These are phyloP conservation scores for Erodium chrysanthum DNA, from an alignment of 441 rosid species.

Conservation along the genomic window DNA sequence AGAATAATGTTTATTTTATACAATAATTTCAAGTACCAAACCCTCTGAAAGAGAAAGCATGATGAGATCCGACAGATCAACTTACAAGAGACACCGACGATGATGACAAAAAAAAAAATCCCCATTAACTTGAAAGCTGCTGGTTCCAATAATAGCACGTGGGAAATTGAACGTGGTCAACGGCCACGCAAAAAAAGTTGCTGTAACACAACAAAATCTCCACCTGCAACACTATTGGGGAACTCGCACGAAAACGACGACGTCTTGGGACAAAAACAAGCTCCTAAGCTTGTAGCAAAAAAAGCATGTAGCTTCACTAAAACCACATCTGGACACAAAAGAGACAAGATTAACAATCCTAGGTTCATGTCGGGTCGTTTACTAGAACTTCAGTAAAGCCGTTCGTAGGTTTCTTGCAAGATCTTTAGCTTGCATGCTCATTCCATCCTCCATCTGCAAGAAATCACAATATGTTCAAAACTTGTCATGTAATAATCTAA, in stretches of 20 bases:
- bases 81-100: background rate
- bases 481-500: too few relatives aligned
- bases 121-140: background rate
- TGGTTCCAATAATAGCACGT: background rate
- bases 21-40: background rate
- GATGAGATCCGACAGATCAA: background rate
- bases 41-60: background rate
- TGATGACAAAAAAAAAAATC: background rate
- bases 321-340: too few relatives aligned
- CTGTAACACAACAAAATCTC: background rate
- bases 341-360: background rate
- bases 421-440: conserved; percentile 32
- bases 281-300: too few relatives aligned
- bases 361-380: background rate
- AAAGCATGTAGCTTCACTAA: too few relatives aligned
- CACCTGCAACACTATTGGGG: background rate
- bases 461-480: background rate
- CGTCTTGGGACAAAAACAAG: too few relatives aligned
- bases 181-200: background rate
- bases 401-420: conserved; percentile 37
- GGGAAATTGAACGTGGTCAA: conserved; percentile 1
- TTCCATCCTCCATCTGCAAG: conserved; percentile 43
- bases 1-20: background rate
- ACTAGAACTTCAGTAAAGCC: conserved; percentile 24
- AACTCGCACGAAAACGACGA: too few relatives aligned